Evolutionary conservation across 352 stramenopile genomes (phyloP), one percentile per base, ranked within the genome.

Genomic region (Phytopythium ostracodes): DNA sequence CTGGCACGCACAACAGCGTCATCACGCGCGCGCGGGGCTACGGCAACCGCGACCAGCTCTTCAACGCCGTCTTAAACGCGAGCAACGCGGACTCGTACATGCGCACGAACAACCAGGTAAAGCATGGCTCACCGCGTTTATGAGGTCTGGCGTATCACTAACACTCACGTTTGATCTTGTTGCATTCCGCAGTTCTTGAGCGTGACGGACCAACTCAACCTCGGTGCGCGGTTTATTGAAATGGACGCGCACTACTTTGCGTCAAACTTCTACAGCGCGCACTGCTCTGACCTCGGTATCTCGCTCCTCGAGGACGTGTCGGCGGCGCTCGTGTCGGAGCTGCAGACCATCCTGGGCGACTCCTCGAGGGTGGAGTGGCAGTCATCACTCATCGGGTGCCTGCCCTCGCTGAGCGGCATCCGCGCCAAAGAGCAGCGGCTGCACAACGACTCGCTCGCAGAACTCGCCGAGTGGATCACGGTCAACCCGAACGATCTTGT

Each of bases 201-300:
- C 3, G 52, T 96, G 5, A 87, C 82, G 20, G 87, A 96, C 51
- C 85, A 94, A 67, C 67, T 96, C 47, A 77, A 85, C 46, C 70
- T 96, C 31, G 87, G 87, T 8, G 84, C 77, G 15, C 76, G 87
- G 5, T 87, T 92, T 35, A 70, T 96, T 50, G 87, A 96, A 67
- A 58, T 93, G 18, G 87, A 96, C 46, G 76, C 89, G 42, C 87
- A 96, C 71, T 96, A 86, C 68, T 91, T 91, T 49, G 71, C 72
- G 59, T 71, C 70, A 0, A 67, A 75, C 50, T 63, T 94, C n/a
- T 79, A 66, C n/a, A 89, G 82, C 33, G 86, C 74, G 17, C 87
- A 96, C 68, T 96, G 87, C 70, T 86, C 79, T 14, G 57, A 69
- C 0, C 73, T 89, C 51, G 75, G 68, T 36, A 84, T 85, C 14